Conservation (phyloP, 805 yeast species). For the Cyberlindnera mrakii region DNA sequence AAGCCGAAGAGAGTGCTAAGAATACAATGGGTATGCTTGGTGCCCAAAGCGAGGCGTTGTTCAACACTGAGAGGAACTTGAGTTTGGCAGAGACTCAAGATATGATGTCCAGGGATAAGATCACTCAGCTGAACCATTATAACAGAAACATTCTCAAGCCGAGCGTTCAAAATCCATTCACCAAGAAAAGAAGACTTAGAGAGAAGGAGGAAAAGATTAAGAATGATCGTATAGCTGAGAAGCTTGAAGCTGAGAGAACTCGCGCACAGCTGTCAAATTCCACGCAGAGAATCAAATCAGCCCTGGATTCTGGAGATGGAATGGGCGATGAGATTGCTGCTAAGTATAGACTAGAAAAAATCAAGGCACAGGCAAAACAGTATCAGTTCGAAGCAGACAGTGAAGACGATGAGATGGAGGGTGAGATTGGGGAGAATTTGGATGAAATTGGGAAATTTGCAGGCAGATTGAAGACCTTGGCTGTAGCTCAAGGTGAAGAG, state of each 20-base stretch:
- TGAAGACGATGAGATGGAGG: constrained; percentile 90
- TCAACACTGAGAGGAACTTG: constrained; percentile 71
- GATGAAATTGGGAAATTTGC: constrained; percentile 71
- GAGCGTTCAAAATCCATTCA: constrained; percentile 81
- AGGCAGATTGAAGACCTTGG: constrained; percentile 64
- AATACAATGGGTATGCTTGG: constrained; percentile 91
- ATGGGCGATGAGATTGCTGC: constrained; percentile 27
- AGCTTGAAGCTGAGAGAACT: constrained; percentile 54
- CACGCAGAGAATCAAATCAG: constrained; percentile 62
- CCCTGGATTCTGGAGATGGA: constrained; percentile 40
- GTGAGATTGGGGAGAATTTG: constrained; percentile 77
- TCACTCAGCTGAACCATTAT: constrained; percentile 68
- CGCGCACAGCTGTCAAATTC: constrained; percentile 54
- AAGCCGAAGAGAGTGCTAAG: constrained; percentile 67
- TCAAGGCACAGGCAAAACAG: constrained; percentile 47
- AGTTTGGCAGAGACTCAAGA: constrained; percentile 78
- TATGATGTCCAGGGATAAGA: constrained; percentile 75
- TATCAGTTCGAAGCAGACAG: constrained; percentile 85
- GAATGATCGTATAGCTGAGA: constrained; percentile 55
- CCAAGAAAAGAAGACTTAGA: constrained; percentile 66
- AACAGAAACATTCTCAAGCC: constrained; percentile 81
- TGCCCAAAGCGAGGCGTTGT: constrained; percentile 83
- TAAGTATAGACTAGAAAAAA: constrained; percentile 31
- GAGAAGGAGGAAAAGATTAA: constrained; percentile 69
- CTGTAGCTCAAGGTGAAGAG: constrained; percentile 69